phyloP scores from a whole-genome alignment of 1,284 basidiomycete species.

The Singerocomus rubriflavus region DNA sequence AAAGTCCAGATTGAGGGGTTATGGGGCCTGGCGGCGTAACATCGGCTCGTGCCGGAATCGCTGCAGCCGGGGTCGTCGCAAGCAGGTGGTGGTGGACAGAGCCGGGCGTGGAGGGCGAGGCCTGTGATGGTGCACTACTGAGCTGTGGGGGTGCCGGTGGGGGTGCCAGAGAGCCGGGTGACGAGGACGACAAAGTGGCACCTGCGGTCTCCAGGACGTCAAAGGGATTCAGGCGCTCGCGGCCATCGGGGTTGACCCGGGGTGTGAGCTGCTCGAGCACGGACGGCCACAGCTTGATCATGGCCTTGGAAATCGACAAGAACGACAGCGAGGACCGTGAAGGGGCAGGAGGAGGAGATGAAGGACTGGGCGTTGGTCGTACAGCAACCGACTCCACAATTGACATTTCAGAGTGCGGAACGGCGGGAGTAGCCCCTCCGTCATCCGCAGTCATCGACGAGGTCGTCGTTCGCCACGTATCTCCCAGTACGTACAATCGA shows the following conservation, averaged over 20 bases:
- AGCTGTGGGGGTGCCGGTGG: neutral
- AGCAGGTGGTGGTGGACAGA: conserved; percentile 41
- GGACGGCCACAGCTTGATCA: conserved; percentile 69
- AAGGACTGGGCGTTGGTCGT: conserved; percentile 14
- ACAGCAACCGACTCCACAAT: conserved; percentile 11
- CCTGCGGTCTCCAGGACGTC: conserved; percentile 39
- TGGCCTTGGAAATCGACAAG: conserved; percentile 33
- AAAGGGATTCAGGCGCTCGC: conserved; percentile 69
- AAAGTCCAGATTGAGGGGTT: conserved; percentile 41
- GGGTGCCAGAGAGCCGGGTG: conserved; percentile 9
- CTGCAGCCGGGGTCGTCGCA: conserved; percentile 25
- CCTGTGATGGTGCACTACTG: conserved; percentile 13
- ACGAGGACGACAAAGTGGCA: conserved; percentile 33
- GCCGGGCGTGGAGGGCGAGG: conserved; percentile 3
- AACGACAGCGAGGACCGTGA: conserved; percentile 21
- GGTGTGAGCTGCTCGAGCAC: conserved; percentile 74
- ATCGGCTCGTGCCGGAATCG: conserved; percentile 29
- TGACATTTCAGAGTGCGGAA: conserved; percentile 20
- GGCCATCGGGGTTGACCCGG: conserved; percentile 48
- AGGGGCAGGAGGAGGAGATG: conserved; percentile 13
- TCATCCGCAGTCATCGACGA: conserved; percentile 1
- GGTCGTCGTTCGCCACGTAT: neutral
- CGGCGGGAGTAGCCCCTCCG: conserved; percentile 8
- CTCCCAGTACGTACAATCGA: conserved; percentile 9
- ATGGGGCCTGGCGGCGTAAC: conserved; percentile 36